Conservation (phyloP, 2,329 filamentous ascomycete species). For the Talaromyces atroroseus region DNA sequence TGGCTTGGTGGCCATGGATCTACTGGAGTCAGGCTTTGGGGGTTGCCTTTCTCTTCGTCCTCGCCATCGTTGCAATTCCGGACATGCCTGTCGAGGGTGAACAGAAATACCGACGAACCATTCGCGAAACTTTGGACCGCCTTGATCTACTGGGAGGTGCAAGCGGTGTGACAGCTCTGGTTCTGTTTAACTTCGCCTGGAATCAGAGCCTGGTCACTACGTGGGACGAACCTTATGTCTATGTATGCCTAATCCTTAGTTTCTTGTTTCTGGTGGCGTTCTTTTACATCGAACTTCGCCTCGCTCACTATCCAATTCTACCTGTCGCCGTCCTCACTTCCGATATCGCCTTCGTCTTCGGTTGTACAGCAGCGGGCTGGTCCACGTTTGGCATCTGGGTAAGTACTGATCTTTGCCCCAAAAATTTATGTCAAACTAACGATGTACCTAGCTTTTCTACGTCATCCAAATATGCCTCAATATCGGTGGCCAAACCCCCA, state of each 20-base stretch:
- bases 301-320: conserved; percentile 4
- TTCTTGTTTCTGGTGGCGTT: conserved; percentile 31
- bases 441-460: too few species aligned
- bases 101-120: neutral
- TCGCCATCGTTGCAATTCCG: neutral
- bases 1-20: neutral
- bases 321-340: conserved; percentile 1
- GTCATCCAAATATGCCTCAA: too few species aligned
- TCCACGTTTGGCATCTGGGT: conserved; percentile 38
- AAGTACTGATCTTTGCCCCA: conserved; percentile 32
- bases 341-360: conserved; percentile 31
- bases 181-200: conserved; percentile 51
- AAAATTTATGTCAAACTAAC: too few species aligned
- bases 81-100: too few species aligned
- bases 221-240: conserved; percentile 42
- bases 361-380: conserved; percentile 40
- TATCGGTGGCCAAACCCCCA: conserved; percentile 7
- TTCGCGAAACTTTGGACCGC: neutral
- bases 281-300: conserved; percentile 4
- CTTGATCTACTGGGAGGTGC: conserved; percentile 42
- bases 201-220: conserved; percentile 46
- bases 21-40: neutral
- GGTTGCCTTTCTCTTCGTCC: neutral
- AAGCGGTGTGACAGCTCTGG: conserved; percentile 44
- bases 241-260: conserved; percentile 41